A percentile compares a stretch with the other conserved stretches of the same genome.
phyloP scores from a whole-genome alignment of 2,329 filamentous ascomycete species.

The Botryotinia narcissicola region DNA sequence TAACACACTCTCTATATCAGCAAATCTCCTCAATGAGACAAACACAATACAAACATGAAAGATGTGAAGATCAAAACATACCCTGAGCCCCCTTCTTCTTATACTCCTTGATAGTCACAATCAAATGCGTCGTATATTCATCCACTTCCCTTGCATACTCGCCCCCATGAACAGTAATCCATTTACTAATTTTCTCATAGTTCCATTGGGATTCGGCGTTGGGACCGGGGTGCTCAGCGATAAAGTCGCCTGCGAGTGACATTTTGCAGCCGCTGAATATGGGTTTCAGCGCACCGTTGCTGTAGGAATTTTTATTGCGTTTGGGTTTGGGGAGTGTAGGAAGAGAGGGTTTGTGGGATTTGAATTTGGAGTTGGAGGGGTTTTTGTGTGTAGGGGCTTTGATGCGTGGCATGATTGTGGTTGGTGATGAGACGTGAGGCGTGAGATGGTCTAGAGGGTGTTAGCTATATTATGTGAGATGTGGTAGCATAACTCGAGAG shows the following conservation, averaged over 20 bases:
- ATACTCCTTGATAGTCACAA: conserved; percentile 64
- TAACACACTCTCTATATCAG: background rate
- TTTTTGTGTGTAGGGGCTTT: background rate
- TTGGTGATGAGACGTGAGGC: background rate
- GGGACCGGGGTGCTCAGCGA: conserved; percentile 25
- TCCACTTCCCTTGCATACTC: conserved; percentile 51
- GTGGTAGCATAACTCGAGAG: background rate
- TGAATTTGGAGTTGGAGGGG: background rate
- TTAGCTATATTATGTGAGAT: background rate
- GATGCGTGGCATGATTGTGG: background rate
- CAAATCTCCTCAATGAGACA: background rate
- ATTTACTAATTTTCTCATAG: conserved; percentile 58
- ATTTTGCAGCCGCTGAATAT: conserved; percentile 56
- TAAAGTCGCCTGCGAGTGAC: conserved; percentile 57
- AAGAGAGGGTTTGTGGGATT: background rate
- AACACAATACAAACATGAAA: background rate
- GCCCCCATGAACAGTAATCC: conserved; percentile 64
- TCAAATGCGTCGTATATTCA: conserved; percentile 65
- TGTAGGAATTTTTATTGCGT: conserved; percentile 10
- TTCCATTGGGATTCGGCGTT: conserved; percentile 28
- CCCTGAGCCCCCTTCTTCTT: conserved; percentile 38
- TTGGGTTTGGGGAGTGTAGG: background rate
- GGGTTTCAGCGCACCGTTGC: conserved; percentile 24
- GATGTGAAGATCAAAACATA: conserved; percentile 20
- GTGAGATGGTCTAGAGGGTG: background rate